Evolutionary conservation across 495 filamentous ascomycete species (phyloP), one percentile per base, ranked within the genome.

Genomic region (Podospora conica): DNA sequence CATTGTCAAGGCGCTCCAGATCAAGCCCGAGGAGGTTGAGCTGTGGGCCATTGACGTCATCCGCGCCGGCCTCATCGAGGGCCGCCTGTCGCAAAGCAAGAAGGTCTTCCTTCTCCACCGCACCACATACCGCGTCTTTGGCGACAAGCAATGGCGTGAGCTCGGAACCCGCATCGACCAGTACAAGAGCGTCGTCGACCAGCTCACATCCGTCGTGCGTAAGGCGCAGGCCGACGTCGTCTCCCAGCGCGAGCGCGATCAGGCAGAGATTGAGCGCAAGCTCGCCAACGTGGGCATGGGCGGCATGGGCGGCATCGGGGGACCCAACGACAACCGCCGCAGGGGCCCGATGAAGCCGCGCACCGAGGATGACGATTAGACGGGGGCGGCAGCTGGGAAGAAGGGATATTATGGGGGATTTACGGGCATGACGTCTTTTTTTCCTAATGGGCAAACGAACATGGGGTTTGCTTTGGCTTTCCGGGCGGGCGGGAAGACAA

Each of bases 1-100:
- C 65, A 97, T 98, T 71, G 84, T 90, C 54, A 86, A 88, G 65
- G 87, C 91, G 6, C 85, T 98, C 40, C 88, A 93, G 75, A 87
- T 98, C 53, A 86, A 90, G 20, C 68, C 75, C 27, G 87, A 90
- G 64, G 92, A 97, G 56, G 91, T 97, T 10, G 95, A 98, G 83
- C 89, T 92, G 84, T 98, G 95, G 95, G 90, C 96, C 60, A 98
- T 98, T 69, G 96, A 98, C 77, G 92, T 94, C 59, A 96, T 98
- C 78, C 90, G 96, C 53, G 91, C 93, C 53, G 91, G 91, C 33
- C 87, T 98, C 21, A 90, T 98, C 60, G 95, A 98, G 81, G 95
- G 95, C 67, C 93, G 95, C 77, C 84, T 99, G 60, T 91, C 88
- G 23, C 95, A 99, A 80, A 84, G 92, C 71, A 91, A 91, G 68